phyloP scores from a whole-genome alignment of 1,139 yeast genomes.

The Yamadazyma atmosphaerica region DNA sequence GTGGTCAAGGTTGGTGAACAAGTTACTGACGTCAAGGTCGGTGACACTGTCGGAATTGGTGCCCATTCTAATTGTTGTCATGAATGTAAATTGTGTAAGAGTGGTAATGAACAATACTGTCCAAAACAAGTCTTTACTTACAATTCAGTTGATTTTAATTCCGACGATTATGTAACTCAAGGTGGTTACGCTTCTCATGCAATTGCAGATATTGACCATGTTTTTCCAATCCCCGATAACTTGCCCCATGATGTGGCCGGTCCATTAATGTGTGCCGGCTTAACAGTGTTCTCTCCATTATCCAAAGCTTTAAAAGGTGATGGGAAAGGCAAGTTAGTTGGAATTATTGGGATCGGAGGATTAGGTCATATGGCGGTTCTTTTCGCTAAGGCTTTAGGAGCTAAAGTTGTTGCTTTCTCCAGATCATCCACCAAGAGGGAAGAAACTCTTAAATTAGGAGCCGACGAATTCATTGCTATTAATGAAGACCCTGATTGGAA shows the following conservation, averaged over 20 bases:
- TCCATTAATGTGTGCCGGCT: conserved; percentile 68
- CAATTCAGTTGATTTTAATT: conserved; percentile 33
- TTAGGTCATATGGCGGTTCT: conserved; percentile 46
- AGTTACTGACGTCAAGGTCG: conserved; percentile 49
- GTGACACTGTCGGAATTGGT: conserved; percentile 66
- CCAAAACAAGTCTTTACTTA: conserved; percentile 43
- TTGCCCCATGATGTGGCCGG: conserved; percentile 51
- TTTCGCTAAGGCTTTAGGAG: conserved; percentile 44
- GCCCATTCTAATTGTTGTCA: conserved; percentile 52
- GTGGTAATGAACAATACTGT: conserved; percentile 54
- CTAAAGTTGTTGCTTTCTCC: conserved; percentile 41
- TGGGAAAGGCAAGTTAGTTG: conserved; percentile 28
- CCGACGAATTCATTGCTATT: conserved; percentile 40
- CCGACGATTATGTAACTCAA: conserved; percentile 42
- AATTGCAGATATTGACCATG: conserved; percentile 53
- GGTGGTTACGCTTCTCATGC: conserved; percentile 66
- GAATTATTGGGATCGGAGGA: conserved; percentile 50
- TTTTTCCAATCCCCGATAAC: conserved; percentile 57
- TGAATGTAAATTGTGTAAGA: conserved; percentile 47
- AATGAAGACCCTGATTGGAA: conserved; percentile 38
- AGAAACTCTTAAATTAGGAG: conserved; percentile 39
- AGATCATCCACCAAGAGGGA: conserved; percentile 36
- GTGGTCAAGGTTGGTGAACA: conserved; percentile 48
- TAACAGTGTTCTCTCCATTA: conserved; percentile 62
- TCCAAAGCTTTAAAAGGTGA: conserved; percentile 29